These are phyloP conservation scores for Phlyctochytrium planicorne DNA, from an alignment of 192 early-diverging fungal genomes.

Conservation along the genomic window DNA sequence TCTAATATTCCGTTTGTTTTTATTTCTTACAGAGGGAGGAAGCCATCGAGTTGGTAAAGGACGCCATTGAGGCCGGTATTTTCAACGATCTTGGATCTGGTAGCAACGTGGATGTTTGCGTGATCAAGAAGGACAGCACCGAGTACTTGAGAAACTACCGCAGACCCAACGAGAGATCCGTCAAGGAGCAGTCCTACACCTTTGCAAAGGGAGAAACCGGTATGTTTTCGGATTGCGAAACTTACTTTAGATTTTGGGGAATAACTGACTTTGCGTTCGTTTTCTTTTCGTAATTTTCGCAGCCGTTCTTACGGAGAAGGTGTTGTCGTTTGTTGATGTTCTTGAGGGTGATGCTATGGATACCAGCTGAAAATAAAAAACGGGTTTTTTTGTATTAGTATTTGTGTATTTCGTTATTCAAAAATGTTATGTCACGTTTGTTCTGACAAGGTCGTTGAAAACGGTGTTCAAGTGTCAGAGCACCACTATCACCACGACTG, in stretches of 20 bases:
- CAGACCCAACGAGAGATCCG: slow-evolving; percentile 83
- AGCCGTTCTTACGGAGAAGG: slow-evolving; percentile 57
- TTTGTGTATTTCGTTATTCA: neutral
- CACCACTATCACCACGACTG: neutral
- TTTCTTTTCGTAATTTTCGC: neutral
- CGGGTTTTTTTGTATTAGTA: neutral
- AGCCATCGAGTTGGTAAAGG: slow-evolving; percentile 85
- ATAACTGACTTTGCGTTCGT: slow-evolving; percentile 1
- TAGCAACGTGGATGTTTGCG: slow-evolving; percentile 90
- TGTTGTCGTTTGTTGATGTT: slow-evolving; percentile 58
- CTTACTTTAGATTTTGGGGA: neutral
- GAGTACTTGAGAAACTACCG: slow-evolving; percentile 85
- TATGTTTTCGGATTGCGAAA: slow-evolving; percentile 23
- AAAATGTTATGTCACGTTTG: neutral
- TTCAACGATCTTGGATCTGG: slow-evolving; percentile 99
- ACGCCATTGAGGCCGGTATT: slow-evolving; percentile 95
- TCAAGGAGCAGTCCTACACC: slow-evolving; percentile 83
- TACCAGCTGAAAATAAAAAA: slow-evolving; percentile 18
- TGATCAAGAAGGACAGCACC: slow-evolving; percentile 82
- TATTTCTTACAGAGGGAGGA: slow-evolving; percentile 75
- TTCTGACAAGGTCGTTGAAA: neutral
- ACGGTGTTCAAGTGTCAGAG: neutral
- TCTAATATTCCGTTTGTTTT: slow-evolving; percentile 6
- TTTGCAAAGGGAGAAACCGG: slow-evolving; percentile 37
- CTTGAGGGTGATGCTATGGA: slow-evolving; percentile 70